These are phyloP conservation scores for Amesomyces nigricolor DNA, from an alignment of 2,329 filamentous ascomycete genomes.

Conservation along the genomic window DNA sequence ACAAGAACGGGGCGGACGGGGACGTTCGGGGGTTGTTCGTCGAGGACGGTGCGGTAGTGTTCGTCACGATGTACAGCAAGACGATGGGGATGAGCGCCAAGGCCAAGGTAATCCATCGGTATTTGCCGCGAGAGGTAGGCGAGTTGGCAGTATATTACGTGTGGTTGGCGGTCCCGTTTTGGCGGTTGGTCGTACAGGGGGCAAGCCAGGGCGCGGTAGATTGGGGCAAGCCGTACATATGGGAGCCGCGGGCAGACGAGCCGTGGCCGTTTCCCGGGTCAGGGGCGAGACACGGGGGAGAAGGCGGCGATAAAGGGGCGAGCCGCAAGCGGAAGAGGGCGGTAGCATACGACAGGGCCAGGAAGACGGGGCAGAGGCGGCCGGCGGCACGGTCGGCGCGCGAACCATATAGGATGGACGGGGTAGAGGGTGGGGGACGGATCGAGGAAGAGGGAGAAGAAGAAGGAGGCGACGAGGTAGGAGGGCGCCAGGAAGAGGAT, in stretches of 20 bases:
- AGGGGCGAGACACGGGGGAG: too few species aligned
- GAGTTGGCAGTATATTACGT: too few species aligned
- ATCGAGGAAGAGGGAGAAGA: neutral
- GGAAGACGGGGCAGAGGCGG: neutral
- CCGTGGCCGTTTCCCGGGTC: neutral
- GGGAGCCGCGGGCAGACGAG: slow-evolving; percentile 5
- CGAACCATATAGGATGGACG: too few species aligned
- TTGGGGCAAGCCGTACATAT: slow-evolving; percentile 7
- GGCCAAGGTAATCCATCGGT: too few species aligned
- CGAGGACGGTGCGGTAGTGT: too few species aligned
- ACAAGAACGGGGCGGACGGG: too few species aligned
- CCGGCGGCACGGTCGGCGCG: neutral
- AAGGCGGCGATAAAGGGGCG: neutral
- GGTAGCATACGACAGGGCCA: neutral
- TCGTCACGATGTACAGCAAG: too few species aligned
- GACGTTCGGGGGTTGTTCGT: too few species aligned
- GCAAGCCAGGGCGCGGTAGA: neutral
- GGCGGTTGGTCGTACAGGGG: slow-evolving; percentile 3
- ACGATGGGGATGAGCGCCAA: too few species aligned
- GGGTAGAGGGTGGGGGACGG: neutral
- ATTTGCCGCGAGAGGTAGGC: too few species aligned
- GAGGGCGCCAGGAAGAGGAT: neutral
- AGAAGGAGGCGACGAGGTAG: neutral
- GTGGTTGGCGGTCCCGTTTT: slow-evolving; percentile 17
- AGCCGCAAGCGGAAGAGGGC: slow-evolving; percentile 1